phyloP scores from a whole-genome alignment of 352 stramenopile species.

The Phytophthora sp. region DNA sequence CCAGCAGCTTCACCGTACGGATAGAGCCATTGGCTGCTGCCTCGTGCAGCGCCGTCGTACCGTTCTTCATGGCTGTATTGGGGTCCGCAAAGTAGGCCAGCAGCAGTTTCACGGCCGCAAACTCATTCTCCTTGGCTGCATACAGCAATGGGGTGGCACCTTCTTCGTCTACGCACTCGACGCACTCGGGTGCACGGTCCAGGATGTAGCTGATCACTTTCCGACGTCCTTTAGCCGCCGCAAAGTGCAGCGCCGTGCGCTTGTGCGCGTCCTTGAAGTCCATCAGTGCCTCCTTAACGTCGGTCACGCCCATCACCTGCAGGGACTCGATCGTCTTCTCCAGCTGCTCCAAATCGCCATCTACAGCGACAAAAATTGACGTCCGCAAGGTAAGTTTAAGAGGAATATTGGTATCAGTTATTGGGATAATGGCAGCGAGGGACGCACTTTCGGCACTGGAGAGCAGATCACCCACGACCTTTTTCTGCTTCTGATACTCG shows the following conservation, averaged over 20 bases:
- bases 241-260: conserved; percentile 82
- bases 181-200: conserved; percentile 57
- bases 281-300: conserved; percentile 62
- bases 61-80: conserved; percentile 62
- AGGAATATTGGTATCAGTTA: neutral
- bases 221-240: conserved; percentile 73
- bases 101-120: conserved; percentile 66
- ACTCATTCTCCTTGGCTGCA: conserved; percentile 82
- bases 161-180: conserved; percentile 76
- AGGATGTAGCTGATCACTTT: conserved; percentile 80
- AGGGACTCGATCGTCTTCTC: conserved; percentile 68
- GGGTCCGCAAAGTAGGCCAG: conserved; percentile 62
- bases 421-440: conserved; percentile 9
- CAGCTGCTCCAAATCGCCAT: conserved; percentile 74
- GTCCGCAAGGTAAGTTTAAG: neutral
- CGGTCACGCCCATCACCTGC: conserved; percentile 64
- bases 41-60: conserved; percentile 72
- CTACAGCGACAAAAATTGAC: conserved; percentile 32
- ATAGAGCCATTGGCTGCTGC: conserved; percentile 73
- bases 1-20: conserved; percentile 58
- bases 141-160: conserved; percentile 74
- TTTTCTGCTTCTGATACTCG: conserved; percentile 82
- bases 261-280: conserved; percentile 87
- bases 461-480: conserved; percentile 77
- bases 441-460: conserved; percentile 71